Base-by-base conservation (phyloP, 108 stramenopile genomes). In the Schizochytrium sp. region DNA sequence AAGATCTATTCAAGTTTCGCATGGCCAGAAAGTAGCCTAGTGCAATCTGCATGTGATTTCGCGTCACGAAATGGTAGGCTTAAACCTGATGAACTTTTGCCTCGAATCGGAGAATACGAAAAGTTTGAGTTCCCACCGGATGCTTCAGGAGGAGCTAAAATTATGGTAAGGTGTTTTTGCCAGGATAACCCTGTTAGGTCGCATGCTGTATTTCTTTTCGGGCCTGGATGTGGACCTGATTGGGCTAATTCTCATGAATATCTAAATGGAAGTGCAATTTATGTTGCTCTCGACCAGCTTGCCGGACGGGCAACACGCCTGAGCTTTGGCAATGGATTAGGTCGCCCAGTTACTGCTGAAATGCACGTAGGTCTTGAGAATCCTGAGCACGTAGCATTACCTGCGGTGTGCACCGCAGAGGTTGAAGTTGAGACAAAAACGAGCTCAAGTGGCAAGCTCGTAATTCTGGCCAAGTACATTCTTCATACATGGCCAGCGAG, bases 71-170 rank as follows among this genome's bases (percentile, higher is more conserved):
- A 69, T 38, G 64, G 64, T 7, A 15, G 44, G 12, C 28, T 69
- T 13, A 44, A 69, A 44, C 12, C 64, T 44, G 64, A 69, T 38
- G 64, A 69, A 15, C 40, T 69, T 15, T 69, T 69, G 64, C 64
- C 64, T 15, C 15, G 15, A 38, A 69, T 69, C 44, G 64, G 64
- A 38, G 64, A 69, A 15, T 69, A 69, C 44, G 42, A 38, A 38
- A 69, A 69, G 3, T 69, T 69, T 15, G 64, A 69, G 64, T 69
- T 69, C 28, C 64, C 64, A 44, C 64, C 64, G 64, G 64, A 69
- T 15, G 12, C 64, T 0, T 2, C 44, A 44, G 64, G 64, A 5
- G 64, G 64, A 2, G 2, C 64, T 44, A 69, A 69, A 44, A 69
- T 69, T 3, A 38, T 69, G 10, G 40, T 44, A 44, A 38, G 64